These are phyloP conservation scores for Aspergillus ruber DNA, from an alignment of 2,329 filamentous ascomycete species.

Conservation along the genomic window DNA sequence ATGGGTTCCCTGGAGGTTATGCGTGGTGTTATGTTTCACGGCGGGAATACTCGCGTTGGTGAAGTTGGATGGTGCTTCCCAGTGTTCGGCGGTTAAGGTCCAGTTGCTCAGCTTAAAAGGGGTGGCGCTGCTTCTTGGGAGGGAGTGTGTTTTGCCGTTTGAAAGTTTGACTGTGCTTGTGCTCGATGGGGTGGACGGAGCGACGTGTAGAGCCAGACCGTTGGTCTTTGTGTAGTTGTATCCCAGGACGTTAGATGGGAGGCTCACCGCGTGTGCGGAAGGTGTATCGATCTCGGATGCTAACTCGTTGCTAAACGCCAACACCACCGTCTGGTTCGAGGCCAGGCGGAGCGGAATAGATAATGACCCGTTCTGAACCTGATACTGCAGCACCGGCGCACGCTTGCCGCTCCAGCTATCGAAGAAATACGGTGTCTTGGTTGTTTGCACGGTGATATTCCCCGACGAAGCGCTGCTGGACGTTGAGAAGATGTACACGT, in stretches of 20 bases:
- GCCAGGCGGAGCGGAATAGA: conserved; percentile 31
- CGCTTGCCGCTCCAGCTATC: conserved; percentile 40
- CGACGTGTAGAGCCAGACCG: conserved; percentile 4
- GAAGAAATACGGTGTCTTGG: conserved; percentile 30
- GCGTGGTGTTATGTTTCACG: conserved; percentile 15
- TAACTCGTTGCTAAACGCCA: conserved; percentile 25
- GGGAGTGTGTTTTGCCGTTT: conserved; percentile 4
- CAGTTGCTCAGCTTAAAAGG: conserved; percentile 5
- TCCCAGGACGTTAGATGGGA: conserved; percentile 7
- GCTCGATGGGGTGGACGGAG: not conserved
- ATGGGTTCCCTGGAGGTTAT: conserved; percentile 6
- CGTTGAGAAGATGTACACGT: not conserved
- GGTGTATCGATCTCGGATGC: not conserved
- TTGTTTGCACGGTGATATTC: conserved; percentile 22
- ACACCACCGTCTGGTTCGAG: conserved; percentile 35
- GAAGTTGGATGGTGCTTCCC: conserved; percentile 15
- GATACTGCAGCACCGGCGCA: conserved; percentile 28
- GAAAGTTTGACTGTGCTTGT: conserved; percentile 2
- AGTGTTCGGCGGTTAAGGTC: conserved; percentile 14
- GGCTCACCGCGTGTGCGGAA: conserved; percentile 2
- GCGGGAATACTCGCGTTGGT: conserved; percentile 12
- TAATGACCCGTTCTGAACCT: conserved; percentile 18
- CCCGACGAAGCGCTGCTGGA: conserved; percentile 7
- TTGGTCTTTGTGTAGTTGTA: conserved; percentile 1
- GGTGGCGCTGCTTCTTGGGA: conserved; percentile 3